These are phyloP conservation scores for Chlamydomonas incerta DNA, from an alignment of 139 green algal species.

Conservation along the genomic window DNA sequence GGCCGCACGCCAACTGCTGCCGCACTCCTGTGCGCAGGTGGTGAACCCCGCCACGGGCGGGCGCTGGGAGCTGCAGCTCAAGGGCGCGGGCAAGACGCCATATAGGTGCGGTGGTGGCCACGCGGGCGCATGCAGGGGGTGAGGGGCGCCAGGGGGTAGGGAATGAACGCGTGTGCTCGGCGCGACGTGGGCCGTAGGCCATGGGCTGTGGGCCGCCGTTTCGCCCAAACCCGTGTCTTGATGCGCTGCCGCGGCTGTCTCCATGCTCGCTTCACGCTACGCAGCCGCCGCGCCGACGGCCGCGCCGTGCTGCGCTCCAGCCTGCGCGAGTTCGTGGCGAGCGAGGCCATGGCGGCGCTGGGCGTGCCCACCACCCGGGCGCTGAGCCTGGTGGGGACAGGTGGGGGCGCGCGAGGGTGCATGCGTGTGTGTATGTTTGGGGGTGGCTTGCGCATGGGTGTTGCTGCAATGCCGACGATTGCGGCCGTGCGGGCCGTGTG, in stretches of 20 bases:
- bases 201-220: too few relatives aligned
- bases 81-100: conserved; percentile 92
- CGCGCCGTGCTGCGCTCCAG: conserved; percentile 89
- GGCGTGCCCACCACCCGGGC: conserved; percentile 94
- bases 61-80: conserved; percentile 96
- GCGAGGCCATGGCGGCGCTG: conserved; percentile 90
- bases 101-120: too few relatives aligned
- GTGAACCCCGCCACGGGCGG: conserved; percentile 52
- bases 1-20: too few relatives aligned
- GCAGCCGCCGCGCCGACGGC: conserved; percentile 85
- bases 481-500: too few relatives aligned
- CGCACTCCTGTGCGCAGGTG: neutral
- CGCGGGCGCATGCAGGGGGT: too few relatives aligned
- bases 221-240: too few relatives aligned
- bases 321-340: conserved; percentile 89
- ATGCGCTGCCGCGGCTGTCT: too few relatives aligned
- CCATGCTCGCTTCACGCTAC: too few relatives aligned
- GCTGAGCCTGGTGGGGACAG: conserved; percentile 87
- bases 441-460: neutral
- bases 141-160: too few relatives aligned
- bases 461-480: too few relatives aligned
- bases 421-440: neutral
- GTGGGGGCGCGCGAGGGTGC: neutral
- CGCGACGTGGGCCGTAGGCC: too few relatives aligned
- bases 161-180: too few relatives aligned